Percentiles rank a stretch among this genome's conserved stretches.
Evolutionary conservation across 441 rosid species (phyloP).

Genomic region (Viola pubescens): DNA sequence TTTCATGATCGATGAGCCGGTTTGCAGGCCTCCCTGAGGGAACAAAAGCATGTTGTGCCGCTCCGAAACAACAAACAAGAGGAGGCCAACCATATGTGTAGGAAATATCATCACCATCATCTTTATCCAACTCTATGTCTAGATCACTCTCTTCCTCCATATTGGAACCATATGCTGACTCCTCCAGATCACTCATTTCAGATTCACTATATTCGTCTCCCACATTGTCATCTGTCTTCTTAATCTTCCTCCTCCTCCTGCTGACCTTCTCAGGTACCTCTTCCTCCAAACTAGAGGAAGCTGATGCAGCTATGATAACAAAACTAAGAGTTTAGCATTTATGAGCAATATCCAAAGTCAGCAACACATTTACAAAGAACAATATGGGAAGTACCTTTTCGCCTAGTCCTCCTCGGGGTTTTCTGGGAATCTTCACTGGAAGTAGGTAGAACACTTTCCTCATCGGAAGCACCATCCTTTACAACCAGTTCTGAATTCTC

Average conservation of each 20-base stretch:
- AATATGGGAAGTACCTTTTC: slow-evolving; percentile 34
- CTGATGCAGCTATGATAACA: slow-evolving; percentile 29
- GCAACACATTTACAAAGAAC: slow-evolving; percentile 13
- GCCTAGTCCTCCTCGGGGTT: slow-evolving; percentile 27
- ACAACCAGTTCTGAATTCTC: slow-evolving; percentile 33
- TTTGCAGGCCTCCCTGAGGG: slow-evolving; percentile 86
- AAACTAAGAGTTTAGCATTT: slow-evolving; percentile 9
- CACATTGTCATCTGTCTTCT: slow-evolving; percentile 28
- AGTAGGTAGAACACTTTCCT: slow-evolving; percentile 19
- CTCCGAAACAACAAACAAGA: slow-evolving; percentile 91
- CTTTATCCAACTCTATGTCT: slow-evolving; percentile 51
- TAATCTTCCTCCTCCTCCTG: slow-evolving; percentile 38
- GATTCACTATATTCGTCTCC: slow-evolving; percentile 34
- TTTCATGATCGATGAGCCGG: slow-evolving; percentile 67
- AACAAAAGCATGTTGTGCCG: slow-evolving; percentile 82
- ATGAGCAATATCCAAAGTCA: background rate
- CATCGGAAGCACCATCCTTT: slow-evolving; percentile 23
- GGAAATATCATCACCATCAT: slow-evolving; percentile 60
- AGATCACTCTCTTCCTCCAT: slow-evolving; percentile 47
- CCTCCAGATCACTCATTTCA: slow-evolving; percentile 42
- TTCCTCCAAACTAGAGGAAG: slow-evolving; percentile 36
- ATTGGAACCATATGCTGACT: slow-evolving; percentile 23
- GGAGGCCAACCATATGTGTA: slow-evolving; percentile 86
- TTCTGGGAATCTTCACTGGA: slow-evolving; percentile 22
- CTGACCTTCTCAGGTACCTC: slow-evolving; percentile 46